Percentiles rank a stretch among this genome's conserved stretches.
These are phyloP conservation scores for Linum usitatissimum DNA, from an alignment of 345 rosid genomes.

Conservation along the genomic window DNA sequence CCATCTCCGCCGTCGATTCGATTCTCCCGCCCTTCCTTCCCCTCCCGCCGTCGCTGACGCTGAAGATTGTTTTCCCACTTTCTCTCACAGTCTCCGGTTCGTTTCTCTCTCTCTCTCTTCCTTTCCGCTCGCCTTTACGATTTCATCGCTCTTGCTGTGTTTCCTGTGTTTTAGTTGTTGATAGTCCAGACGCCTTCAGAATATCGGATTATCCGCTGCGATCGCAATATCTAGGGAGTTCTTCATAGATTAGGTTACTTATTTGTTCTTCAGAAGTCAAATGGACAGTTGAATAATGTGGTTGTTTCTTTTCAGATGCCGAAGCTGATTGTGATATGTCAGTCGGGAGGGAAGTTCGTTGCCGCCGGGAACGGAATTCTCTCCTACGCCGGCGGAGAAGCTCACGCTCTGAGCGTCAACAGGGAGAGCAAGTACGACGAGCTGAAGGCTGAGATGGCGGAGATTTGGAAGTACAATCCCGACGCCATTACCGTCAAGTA, in stretches of 20 bases:
- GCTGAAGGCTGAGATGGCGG: constrained; percentile 17
- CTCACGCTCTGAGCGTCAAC: constrained; percentile 17
- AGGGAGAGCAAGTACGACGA: constrained; percentile 13
- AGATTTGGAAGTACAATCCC: constrained; percentile 18
- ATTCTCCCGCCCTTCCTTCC: neutral
- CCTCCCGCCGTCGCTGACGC: neutral
- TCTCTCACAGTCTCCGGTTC: neutral
- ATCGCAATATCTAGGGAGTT: neutral
- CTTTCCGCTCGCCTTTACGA: too few relatives aligned
- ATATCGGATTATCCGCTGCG: neutral
- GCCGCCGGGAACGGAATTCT: constrained; percentile 15
- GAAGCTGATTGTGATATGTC: constrained; percentile 18
- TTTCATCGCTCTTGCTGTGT: neutral
- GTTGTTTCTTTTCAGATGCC: neutral
- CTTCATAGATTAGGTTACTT: neutral
- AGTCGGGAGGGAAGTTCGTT: constrained; percentile 19
- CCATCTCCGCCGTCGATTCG: neutral
- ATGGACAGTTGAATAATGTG: neutral
- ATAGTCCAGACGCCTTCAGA: neutral
- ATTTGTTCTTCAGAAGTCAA: neutral
- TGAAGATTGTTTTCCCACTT: neutral
- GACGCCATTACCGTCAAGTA: constrained; percentile 13
- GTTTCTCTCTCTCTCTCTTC: neutral
- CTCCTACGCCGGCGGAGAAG: constrained; percentile 21
- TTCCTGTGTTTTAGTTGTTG: neutral